These are phyloP conservation scores for Syzygium syzygioides DNA, from an alignment of 441 rosid species.

Conservation along the genomic window DNA sequence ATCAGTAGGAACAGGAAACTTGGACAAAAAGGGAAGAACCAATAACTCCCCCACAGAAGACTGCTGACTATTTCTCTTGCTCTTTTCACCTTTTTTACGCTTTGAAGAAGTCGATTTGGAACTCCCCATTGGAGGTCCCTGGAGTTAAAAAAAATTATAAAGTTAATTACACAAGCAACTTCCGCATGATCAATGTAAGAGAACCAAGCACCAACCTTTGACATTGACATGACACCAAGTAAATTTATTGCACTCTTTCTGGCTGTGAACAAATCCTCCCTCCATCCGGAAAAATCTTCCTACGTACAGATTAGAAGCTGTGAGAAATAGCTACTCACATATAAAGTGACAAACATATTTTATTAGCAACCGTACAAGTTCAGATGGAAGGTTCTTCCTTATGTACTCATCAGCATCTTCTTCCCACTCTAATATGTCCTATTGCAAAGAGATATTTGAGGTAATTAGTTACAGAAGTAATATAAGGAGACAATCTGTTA, in stretches of 20 bases:
- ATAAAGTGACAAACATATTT: neutral
- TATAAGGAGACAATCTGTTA: constrained; percentile 1
- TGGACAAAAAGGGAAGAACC: constrained; percentile 86
- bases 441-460: constrained; percentile 15
- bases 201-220: constrained; percentile 43
- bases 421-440: constrained; percentile 89
- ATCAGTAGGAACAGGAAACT: constrained; percentile 54
- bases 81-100: constrained; percentile 80
- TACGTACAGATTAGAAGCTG: constrained; percentile 12
- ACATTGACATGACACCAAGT: constrained; percentile 78
- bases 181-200: constrained; percentile 3
- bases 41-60: constrained; percentile 67
- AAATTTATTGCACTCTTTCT: constrained; percentile 84
- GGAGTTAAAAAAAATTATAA: constrained; percentile 15
- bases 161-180: constrained; percentile 7
- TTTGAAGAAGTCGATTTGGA: constrained; percentile 46
- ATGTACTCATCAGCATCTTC: constrained; percentile 86
- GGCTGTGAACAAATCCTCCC: constrained; percentile 81
- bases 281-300: constrained; percentile 92
- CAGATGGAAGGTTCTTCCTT: constrained; percentile 81
- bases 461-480: neutral
- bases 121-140: constrained; percentile 68
- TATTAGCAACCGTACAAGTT: constrained; percentile 42
- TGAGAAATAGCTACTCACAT: constrained; percentile 1
- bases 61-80: constrained; percentile 42